Base-by-base conservation (phyloP, 2,329 filamentous ascomycete genomes). In the Shiraia sp. region DNA sequence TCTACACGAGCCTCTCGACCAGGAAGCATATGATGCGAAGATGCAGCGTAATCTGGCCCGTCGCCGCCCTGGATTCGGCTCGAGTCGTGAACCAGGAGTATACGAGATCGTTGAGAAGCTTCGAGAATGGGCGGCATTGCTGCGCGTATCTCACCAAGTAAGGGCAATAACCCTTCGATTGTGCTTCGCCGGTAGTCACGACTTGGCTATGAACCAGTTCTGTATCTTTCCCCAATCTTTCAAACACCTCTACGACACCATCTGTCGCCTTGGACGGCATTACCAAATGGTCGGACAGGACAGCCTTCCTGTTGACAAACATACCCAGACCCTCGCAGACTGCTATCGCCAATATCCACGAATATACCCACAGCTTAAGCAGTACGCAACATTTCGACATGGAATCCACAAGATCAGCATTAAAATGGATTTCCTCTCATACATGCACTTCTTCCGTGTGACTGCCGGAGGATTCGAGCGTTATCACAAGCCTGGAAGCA, bases 401-500 rank as follows among this genome's bases (percentile, higher is more conserved):
- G 59, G 54, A 0, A 56, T 68, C 12, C 60, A 51, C 2, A 58
- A 59, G 7, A 28, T 66, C 1, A 28, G 32, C 25, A 12, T 68
- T 0, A 13, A 36, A 1, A 49, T 68, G 41, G 38, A 47, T 13
- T 65, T 58, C 22, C 13, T 51, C 2, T 27, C 40, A 0, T 45
- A 22, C 13, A 41, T 66, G 10, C 53, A 56, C 24, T 68, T 68
- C 48, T 65, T 66, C 47, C 50, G 57, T 12, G 56, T 66, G 6
- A 43, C 40, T 1, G 27, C 14, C 2, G 49, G 49, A 1, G 45
- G 42, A 2, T 56, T 63, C 15, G 27, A 47, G 2, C 36, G 32
- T 1, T 47, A 47, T 13, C 31, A 35, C 17, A 32, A 24, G 1
- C 2, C 22, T 0, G 17, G 23, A 3, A 24, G 22, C 3, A 13